A percentile compares a stretch with the other conserved stretches of the same genome.
Evolutionary conservation across 345 rosid species (phyloP).

Genomic region (Euphorbia peplus): DNA sequence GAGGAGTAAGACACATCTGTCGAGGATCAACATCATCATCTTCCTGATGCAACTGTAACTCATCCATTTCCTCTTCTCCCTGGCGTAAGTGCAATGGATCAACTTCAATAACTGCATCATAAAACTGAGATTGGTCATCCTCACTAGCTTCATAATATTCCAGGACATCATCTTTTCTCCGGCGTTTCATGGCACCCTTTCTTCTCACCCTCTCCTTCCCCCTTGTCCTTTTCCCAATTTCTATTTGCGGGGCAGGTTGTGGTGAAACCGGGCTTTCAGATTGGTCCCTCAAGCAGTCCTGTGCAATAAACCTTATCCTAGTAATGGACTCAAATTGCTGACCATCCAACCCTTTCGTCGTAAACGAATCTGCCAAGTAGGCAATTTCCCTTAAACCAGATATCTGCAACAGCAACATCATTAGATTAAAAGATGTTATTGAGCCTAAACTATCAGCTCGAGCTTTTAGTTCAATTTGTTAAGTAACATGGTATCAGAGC

Average conservation of each 20-base stretch:
- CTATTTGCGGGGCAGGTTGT: slow-evolving; percentile 18
- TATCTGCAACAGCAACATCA: slow-evolving; percentile 18
- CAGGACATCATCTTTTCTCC: slow-evolving; percentile 22
- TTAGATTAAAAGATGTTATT: no score
- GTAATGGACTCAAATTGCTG: slow-evolving; percentile 34
- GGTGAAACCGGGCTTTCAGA: slow-evolving; percentile 20
- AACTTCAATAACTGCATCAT: slow-evolving; percentile 24
- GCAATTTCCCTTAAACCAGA: slow-evolving; percentile 31
- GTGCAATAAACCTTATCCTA: slow-evolving; percentile 33
- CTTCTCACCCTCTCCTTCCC: slow-evolving; percentile 33
- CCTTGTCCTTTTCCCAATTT: slow-evolving; percentile 22
- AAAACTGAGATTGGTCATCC: slow-evolving; percentile 28
- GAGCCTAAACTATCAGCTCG: no score
- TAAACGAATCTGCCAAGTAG: slow-evolving; percentile 29
- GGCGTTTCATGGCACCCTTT: slow-evolving; percentile 23
- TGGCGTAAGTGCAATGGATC: slow-evolving; percentile 21
- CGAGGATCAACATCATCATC: slow-evolving; percentile 18
- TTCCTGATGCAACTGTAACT: slow-evolving; percentile 13
- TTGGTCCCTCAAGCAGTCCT: slow-evolving; percentile 36
- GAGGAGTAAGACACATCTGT: slow-evolving; percentile 8
- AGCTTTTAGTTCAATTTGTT: no score
- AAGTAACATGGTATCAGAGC: no score
- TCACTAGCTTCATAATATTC: slow-evolving; percentile 24
- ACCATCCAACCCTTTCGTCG: slow-evolving; percentile 29
- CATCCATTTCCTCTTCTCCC: slow-evolving; percentile 16